These are phyloP conservation scores for Cladosporium sp. DNA, from an alignment of 2,329 filamentous ascomycete genomes.

Conservation along the genomic window DNA sequence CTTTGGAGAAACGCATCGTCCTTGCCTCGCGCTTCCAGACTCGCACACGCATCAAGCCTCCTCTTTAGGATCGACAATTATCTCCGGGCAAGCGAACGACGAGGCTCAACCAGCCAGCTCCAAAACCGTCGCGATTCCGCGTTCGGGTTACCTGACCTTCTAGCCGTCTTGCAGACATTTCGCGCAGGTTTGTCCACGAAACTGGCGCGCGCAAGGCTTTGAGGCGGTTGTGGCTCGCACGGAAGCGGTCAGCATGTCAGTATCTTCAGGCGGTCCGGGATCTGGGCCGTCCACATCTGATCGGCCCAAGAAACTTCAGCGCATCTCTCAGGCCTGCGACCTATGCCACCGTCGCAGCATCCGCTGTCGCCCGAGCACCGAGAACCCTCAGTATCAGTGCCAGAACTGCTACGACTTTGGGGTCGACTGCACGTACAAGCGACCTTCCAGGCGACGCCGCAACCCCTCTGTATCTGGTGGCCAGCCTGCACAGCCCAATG, in stretches of 20 bases:
- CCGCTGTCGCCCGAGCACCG: constrained; percentile 35
- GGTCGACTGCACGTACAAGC: constrained; percentile 44
- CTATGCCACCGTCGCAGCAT: constrained; percentile 47
- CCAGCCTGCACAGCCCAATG: constrained; percentile 19
- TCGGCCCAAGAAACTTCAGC: constrained; percentile 31
- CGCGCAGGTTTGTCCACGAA: not conserved
- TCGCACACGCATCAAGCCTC: not conserved
- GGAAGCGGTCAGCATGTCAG: constrained; percentile 6
- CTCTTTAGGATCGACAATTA: not conserved
- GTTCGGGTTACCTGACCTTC: not conserved
- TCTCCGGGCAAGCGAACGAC: too few species aligned
- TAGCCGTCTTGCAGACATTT: constrained; percentile 7
- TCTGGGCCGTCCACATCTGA: constrained; percentile 10
- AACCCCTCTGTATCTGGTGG: constrained; percentile 17
- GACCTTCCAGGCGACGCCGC: constrained; percentile 36
- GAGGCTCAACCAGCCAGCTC: not conserved
- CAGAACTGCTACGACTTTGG: constrained; percentile 48
- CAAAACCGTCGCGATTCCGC: not conserved
- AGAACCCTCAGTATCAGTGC: constrained; percentile 34
- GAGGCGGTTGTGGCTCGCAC: not conserved
- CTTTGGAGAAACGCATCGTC: not conserved
- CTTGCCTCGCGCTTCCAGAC: not conserved
- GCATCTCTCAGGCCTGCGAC: constrained; percentile 37
- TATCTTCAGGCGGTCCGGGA: constrained; percentile 4
- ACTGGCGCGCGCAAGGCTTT: constrained; percentile 4